These are phyloP conservation scores for Kodamaea suecica DNA, from an alignment of 1,139 yeast species.

Conservation along the genomic window DNA sequence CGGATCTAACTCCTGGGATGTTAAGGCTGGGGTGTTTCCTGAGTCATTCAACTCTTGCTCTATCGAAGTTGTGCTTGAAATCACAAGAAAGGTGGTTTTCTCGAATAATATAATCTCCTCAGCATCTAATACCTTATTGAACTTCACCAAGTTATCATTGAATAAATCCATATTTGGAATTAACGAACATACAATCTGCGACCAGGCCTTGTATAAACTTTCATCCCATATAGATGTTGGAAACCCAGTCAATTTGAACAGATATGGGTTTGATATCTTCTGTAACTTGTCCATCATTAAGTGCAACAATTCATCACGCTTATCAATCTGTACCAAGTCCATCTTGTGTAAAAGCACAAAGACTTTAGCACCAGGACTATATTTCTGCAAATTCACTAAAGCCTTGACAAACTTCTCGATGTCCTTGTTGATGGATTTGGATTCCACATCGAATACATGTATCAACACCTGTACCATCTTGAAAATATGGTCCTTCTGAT, in stretches of 20 bases:
- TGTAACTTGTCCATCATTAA: constrained; percentile 82
- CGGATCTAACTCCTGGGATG: constrained; percentile 55
- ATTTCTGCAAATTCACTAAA: constrained; percentile 74
- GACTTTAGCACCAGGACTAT: constrained; percentile 87
- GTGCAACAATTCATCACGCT: constrained; percentile 76
- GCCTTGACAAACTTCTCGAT: constrained; percentile 88
- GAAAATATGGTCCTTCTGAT: constrained; percentile 87
- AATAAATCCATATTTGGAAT: constrained; percentile 87
- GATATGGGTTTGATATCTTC: constrained; percentile 73
- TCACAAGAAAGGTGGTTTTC: constrained; percentile 88
- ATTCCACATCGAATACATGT: constrained; percentile 94
- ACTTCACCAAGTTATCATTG: constrained; percentile 70
- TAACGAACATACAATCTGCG: constrained; percentile 88
- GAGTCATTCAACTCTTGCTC: constrained; percentile 16
- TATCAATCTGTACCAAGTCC: constrained; percentile 89
- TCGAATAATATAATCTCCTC: constrained; percentile 91
- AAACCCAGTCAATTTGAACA: constrained; percentile 79
- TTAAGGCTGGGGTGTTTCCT: constrained; percentile 3
- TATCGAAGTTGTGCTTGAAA: constrained; percentile 62
- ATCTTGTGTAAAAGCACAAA: constrained; percentile 91
- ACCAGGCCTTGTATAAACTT: constrained; percentile 94
- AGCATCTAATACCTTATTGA: constrained; percentile 76
- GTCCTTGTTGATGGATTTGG: constrained; percentile 88
- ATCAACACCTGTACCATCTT: constrained; percentile 96
- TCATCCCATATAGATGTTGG: constrained; percentile 99